Percentiles rank a stretch among this genome's conserved stretches.
Evolutionary conservation across 768 basidiomycete species (phyloP).

Genomic region (Kwoniella mangroviensis): DNA sequence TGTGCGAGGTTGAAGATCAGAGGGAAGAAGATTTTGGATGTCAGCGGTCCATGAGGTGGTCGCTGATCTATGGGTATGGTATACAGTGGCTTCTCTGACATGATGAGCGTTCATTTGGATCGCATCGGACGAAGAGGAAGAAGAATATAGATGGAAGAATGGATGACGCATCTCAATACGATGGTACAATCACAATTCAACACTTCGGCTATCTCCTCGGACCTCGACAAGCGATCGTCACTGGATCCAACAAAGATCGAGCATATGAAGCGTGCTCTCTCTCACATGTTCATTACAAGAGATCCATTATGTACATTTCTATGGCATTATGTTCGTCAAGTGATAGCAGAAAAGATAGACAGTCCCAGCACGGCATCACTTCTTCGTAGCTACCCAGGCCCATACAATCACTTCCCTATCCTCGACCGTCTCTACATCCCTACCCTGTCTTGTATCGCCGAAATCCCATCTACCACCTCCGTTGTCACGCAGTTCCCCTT

Average conservation of each 20-base stretch:
- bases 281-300: background rate
- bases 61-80: slow-evolving; percentile 56
- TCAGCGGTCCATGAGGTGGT: slow-evolving; percentile 44
- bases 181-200: background rate
- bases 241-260: background rate
- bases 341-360: background rate
- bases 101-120: background rate
- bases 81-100: slow-evolving; percentile 41
- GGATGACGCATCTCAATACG: background rate
- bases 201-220: background rate
- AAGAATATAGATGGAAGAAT: background rate
- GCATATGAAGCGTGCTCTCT: background rate
- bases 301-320: background rate
- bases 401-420: slow-evolving; percentile 25
- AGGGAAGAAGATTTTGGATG: slow-evolving; percentile 46
- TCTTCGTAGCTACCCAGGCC: slow-evolving; percentile 28
- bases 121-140: background rate
- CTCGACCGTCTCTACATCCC: background rate
- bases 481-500: background rate
- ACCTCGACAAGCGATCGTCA: background rate
- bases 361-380: background rate
- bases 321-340: background rate
- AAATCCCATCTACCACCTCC: slow-evolving; percentile 9
- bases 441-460: background rate
- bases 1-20: slow-evolving; percentile 66